These are phyloP conservation scores for Asterella californica DNA, from an alignment of 225 moss, liverwort and hornwort genomes.

Conservation along the genomic window DNA sequence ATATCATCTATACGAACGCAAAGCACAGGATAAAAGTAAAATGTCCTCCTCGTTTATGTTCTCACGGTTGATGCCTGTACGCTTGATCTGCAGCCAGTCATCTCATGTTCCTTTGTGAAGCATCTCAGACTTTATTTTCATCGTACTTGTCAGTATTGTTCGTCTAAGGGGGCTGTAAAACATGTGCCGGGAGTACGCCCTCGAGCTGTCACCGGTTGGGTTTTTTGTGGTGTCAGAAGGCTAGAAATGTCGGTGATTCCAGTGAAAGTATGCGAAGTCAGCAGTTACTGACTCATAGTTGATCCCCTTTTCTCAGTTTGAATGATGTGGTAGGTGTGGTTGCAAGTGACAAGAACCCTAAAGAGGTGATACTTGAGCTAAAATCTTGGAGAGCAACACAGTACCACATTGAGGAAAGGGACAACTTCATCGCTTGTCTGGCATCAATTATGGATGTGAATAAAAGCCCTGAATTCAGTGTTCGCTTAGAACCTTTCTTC, in stretches of 20 bases:
- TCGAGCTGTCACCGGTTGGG: too few species aligned
- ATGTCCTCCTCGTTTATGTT: neutral
- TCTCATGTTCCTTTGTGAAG: neutral
- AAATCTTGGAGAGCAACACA: conserved; percentile 92
- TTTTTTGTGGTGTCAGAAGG: neutral
- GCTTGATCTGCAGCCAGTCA: too few species aligned
- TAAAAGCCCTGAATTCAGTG: conserved; percentile 76
- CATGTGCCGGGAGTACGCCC: too few species aligned
- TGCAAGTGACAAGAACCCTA: conserved; percentile 71
- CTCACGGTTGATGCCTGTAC: neutral
- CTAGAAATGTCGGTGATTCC: neutral
- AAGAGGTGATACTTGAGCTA: conserved; percentile 85
- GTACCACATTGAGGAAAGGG: conserved; percentile 78
- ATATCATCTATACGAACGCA: too few species aligned
- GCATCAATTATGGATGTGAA: conserved; percentile 71
- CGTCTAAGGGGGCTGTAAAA: too few species aligned
- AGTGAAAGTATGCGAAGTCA: neutral
- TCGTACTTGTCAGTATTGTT: neutral
- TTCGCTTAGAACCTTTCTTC: conserved; percentile 81
- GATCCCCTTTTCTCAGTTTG: conserved; percentile 61
- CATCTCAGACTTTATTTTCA: neutral
- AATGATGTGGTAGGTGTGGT: conserved; percentile 86
- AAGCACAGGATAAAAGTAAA: neutral
- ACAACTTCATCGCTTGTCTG: conserved; percentile 87
- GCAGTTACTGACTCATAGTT: conserved; percentile 14